These are phyloP conservation scores for Phaeomoniella chlamydospora DNA, from an alignment of 2,329 filamentous ascomycete species.

Conservation along the genomic window DNA sequence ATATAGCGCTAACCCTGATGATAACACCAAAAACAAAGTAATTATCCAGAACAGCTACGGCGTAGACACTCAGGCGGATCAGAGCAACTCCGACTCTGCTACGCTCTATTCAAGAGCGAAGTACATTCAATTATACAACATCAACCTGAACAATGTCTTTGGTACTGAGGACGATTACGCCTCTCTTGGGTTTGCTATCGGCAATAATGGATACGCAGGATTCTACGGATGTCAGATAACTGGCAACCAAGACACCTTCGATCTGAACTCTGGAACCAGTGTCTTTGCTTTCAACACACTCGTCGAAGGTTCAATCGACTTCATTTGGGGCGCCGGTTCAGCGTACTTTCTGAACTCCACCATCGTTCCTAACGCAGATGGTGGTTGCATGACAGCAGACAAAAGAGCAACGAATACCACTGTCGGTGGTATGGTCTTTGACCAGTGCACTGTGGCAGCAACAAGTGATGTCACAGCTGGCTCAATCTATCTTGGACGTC, in stretches of 20 bases:
- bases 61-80: slow-evolving; percentile 21
- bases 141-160: slow-evolving; percentile 24
- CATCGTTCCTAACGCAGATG: slow-evolving; percentile 21
- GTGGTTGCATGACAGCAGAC: slow-evolving; percentile 20
- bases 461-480: slow-evolving; percentile 9
- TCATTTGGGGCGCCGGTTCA: slow-evolving; percentile 28
- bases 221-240: slow-evolving; percentile 22
- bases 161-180: slow-evolving; percentile 22
- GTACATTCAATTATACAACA: slow-evolving; percentile 23
- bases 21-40: slow-evolving; percentile 22
- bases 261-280: slow-evolving; percentile 17
- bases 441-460: slow-evolving; percentile 19
- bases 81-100: slow-evolving; percentile 21
- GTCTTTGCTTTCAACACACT: slow-evolving; percentile 26
- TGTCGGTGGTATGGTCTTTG: slow-evolving; percentile 21
- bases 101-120: slow-evolving; percentile 25
- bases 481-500: neutral
- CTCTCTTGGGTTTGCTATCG: slow-evolving; percentile 24
- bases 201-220: slow-evolving; percentile 25
- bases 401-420: slow-evolving; percentile 25
- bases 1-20: slow-evolving; percentile 19
- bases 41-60: slow-evolving; percentile 19
- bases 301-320: slow-evolving; percentile 26
- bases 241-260: slow-evolving; percentile 23
- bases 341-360: slow-evolving; percentile 28